Conservation (phyloP, 805 yeast species). For the Sugiyamaella valdiviana region DNA sequence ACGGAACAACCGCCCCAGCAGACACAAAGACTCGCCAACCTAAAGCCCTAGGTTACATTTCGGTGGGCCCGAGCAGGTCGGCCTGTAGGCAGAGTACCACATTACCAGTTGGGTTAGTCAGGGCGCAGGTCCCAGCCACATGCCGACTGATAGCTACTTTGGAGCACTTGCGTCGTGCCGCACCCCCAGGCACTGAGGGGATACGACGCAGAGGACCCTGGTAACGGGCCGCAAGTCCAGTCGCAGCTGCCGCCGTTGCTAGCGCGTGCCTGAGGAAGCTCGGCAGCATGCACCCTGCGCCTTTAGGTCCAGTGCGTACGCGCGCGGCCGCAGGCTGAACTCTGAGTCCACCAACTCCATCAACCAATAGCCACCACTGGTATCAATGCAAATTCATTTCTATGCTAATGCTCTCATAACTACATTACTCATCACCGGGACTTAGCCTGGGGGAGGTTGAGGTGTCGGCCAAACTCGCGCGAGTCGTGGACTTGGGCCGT, state of each 20-base stretch:
- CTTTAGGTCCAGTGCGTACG: too few relatives aligned
- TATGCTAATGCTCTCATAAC: not conserved
- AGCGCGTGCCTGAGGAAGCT: too few relatives aligned
- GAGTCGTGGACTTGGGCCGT: conserved; percentile 23
- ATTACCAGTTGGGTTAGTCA: not conserved
- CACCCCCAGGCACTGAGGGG: not conserved
- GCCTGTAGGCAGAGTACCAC: not conserved
- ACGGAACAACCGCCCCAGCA: too few relatives aligned
- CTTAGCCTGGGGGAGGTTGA: conserved; percentile 19
- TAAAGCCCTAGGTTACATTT: not conserved
- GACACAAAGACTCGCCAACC: too few relatives aligned
- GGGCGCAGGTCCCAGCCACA: not conserved
- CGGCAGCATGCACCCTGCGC: too few relatives aligned
- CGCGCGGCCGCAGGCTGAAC: too few relatives aligned
- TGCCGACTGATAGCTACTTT: not conserved
- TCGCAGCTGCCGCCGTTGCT: too few relatives aligned
- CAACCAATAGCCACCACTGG: too few relatives aligned
- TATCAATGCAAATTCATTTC: not conserved
- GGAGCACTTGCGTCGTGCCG: not conserved
- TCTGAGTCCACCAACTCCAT: too few relatives aligned
- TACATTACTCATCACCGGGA: not conserved
- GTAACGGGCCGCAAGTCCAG: too few relatives aligned
- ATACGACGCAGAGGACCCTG: not conserved
- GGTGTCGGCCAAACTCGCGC: conserved; percentile 29
- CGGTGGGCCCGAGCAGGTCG: not conserved